Conservation (phyloP, 2,329 filamentous ascomycete genomes). For the Myriosclerotinia curreyana region DNA sequence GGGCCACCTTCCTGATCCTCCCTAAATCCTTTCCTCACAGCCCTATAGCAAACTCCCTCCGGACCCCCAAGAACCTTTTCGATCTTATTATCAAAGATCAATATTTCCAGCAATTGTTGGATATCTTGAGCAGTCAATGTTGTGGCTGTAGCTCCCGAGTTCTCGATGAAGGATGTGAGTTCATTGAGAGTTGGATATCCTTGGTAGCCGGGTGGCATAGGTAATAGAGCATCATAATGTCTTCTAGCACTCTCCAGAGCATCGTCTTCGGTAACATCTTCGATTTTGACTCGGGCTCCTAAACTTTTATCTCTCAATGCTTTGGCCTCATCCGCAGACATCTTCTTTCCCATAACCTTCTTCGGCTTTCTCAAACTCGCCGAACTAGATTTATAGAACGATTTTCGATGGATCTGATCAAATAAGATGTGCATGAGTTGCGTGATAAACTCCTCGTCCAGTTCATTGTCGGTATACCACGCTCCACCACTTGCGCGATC, state of each 20-base stretch:
- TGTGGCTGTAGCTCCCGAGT: constrained; percentile 66
- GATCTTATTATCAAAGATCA: constrained; percentile 83
- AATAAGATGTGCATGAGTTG: constrained; percentile 71
- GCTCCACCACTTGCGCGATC: constrained; percentile 90
- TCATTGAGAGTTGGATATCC: constrained; percentile 77
- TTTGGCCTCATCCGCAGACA: constrained; percentile 45
- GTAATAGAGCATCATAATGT: constrained; percentile 40
- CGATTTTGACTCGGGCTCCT: constrained; percentile 22
- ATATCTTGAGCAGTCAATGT: constrained; percentile 72
- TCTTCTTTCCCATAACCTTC: constrained; percentile 49
- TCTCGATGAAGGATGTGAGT: constrained; percentile 72
- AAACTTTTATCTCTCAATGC: constrained; percentile 33
- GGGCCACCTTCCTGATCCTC: constrained; percentile 42
- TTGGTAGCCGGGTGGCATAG: constrained; percentile 62
- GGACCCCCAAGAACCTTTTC: constrained; percentile 52
- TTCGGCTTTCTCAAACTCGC: constrained; percentile 49
- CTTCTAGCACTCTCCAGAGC: constrained; percentile 22
- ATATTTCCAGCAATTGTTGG: constrained; percentile 79
- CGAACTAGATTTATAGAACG: constrained; percentile 58
- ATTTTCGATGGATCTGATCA: constrained; percentile 67
- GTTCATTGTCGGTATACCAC: constrained; percentile 88
- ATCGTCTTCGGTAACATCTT: constrained; percentile 28
- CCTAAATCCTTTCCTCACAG: constrained; percentile 34
- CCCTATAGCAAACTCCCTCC: constrained; percentile 40
- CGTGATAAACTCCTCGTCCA: constrained; percentile 86